Percentiles rank a stretch among this genome's conserved stretches.
Evolutionary conservation across 2,329 filamentous ascomycete species (phyloP).

Genomic region (Penicillium sp.): DNA sequence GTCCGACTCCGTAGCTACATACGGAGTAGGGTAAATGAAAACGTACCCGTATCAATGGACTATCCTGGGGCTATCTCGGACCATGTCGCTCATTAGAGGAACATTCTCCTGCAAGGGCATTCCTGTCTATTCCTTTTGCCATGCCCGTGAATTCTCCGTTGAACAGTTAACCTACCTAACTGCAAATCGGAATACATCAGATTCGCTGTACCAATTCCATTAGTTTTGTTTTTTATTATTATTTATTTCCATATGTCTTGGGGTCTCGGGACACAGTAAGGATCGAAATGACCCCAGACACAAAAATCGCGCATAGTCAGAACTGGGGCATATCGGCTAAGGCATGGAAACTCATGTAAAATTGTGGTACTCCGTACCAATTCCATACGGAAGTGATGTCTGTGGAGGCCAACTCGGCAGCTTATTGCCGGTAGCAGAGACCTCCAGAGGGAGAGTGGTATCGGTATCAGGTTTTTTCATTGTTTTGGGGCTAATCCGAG

Average conservation of each 20-base stretch:
- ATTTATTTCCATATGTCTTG: slow-evolving; percentile 4
- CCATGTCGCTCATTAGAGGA: slow-evolving; percentile 13
- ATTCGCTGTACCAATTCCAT: slow-evolving; percentile 9
- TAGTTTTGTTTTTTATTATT: slow-evolving; percentile 3
- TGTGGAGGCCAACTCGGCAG: slow-evolving; percentile 23
- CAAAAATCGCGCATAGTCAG: slow-evolving; percentile 29
- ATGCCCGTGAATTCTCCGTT: slow-evolving; percentile 17
- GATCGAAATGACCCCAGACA: slow-evolving; percentile 7
- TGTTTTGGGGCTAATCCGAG: slow-evolving; percentile 3
- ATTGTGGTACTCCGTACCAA: background rate
- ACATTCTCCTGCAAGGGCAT: slow-evolving; percentile 21
- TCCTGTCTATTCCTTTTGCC: slow-evolving; percentile 3
- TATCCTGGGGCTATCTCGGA: slow-evolving; percentile 9
- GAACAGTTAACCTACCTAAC: background rate
- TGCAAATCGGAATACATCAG: slow-evolving; percentile 4
- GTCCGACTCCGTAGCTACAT: too few relatives aligned
- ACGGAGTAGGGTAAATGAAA: background rate
- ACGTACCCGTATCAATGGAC: background rate
- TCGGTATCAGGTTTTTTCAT: slow-evolving; percentile 5
- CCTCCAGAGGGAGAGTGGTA: slow-evolving; percentile 1
- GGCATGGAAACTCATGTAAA: slow-evolving; percentile 7
- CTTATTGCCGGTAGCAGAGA: slow-evolving; percentile 16
- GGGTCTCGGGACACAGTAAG: slow-evolving; percentile 6
- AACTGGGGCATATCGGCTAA: slow-evolving; percentile 16
- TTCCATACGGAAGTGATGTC: slow-evolving; percentile 10